Base-by-base conservation (phyloP, 139 green algal genomes). In the Klebsormidium nitens region DNA sequence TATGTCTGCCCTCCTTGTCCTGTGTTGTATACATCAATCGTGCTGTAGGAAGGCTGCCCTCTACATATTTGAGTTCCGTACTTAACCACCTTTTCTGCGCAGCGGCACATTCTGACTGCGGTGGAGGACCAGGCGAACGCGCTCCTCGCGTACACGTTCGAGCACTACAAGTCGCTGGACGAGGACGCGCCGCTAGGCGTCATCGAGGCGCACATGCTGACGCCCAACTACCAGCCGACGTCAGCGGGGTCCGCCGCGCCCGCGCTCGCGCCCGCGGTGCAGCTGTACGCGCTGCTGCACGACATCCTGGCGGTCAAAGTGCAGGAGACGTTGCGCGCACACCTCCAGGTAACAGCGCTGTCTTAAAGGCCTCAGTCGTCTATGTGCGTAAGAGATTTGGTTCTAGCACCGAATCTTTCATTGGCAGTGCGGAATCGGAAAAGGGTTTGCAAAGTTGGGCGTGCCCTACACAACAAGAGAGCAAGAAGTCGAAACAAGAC, bases 341-440 rank as follows among this genome's bases (percentile, higher is more conserved):
- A 75, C 70, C 19, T 75, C 47, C 64, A 74, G 70, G 64, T 6
- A 26, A n/a, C n/a, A n/a, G n/a, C n/a, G n/a, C n/a, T n/a, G n/a
- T n/a, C n/a, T n/a, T n/a, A n/a, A n/a, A n/a, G n/a, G n/a, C n/a
- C n/a, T n/a, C n/a, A n/a, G n/a, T n/a, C n/a, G n/a, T n/a, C n/a
- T n/a, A n/a, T n/a, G n/a, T n/a, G n/a, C n/a, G n/a, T n/a, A n/a
- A n/a, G n/a, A n/a, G n/a, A n/a, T n/a, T n/a, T n/a, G n/a, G n/a
- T n/a, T n/a, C n/a, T n/a, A n/a, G n/a, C n/a, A n/a, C n/a, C n/a
- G n/a, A n/a, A n/a, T n/a, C n/a, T n/a, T n/a, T n/a, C n/a, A n/a
- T n/a, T n/a, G n/a, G n/a, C n/a, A n/a, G n/a, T n/a, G n/a, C n/a
- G n/a, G n/a, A n/a, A n/a, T n/a, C n/a, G n/a, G n/a, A n/a, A n/a